Evolutionary conservation across 148 eudicot species (phyloP).

Genomic region (Vaccinium darrowii): DNA sequence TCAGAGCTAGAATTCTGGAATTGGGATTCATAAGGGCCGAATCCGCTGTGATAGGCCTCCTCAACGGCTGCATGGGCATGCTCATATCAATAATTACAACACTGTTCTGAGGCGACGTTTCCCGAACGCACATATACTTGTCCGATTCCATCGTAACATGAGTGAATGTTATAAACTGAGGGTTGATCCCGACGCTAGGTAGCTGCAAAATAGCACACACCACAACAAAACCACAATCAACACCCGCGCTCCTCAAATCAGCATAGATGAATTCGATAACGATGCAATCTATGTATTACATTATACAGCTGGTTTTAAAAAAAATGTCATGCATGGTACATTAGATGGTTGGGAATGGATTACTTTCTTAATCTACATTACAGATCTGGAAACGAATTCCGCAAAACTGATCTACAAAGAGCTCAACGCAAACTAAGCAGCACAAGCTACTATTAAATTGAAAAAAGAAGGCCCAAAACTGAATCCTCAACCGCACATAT

Average conservation of each 20-base stretch:
- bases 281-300: background rate
- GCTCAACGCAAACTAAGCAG: background rate
- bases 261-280: background rate
- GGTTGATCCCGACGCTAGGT: constrained; percentile 89
- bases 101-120: constrained; percentile 94
- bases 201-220: constrained; percentile 42
- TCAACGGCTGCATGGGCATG: constrained; percentile 94
- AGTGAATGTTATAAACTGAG: constrained; percentile 93
- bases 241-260: background rate
- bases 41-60: constrained; percentile 95
- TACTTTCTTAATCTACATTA: background rate
- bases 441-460: background rate
- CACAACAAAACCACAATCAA: constrained; percentile 16
- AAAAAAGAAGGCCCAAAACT: background rate
- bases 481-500: background rate
- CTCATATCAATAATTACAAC: constrained; percentile 95
- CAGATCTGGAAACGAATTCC: constrained; percentile 38
- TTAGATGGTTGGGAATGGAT: background rate
- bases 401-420: constrained; percentile 19
- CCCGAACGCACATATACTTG: constrained; percentile 91
- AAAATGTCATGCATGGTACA: background rate
- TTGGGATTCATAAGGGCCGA: constrained; percentile 97
- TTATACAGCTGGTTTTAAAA: background rate
- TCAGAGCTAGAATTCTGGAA: constrained; percentile 77
- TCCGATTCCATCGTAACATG: constrained; percentile 99